Conservation (phyloP, 2,329 filamentous ascomycete genomes). For the Neospermospora avenae region DNA sequence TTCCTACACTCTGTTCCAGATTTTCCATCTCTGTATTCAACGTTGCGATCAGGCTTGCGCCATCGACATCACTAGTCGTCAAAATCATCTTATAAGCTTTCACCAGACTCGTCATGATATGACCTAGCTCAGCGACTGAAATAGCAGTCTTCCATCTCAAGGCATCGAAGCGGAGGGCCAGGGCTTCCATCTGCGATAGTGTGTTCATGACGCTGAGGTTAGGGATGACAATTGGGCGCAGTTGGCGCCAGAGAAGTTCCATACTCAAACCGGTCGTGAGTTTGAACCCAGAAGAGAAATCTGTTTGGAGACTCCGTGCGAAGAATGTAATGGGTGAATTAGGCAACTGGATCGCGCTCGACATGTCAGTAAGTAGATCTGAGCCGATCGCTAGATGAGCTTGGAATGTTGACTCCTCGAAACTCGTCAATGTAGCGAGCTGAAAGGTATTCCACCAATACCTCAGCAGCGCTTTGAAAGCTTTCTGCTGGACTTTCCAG, state of each 20-base stretch:
- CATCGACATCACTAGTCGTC: conserved; percentile 36
- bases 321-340: conserved; percentile 17
- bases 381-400: conserved; percentile 51
- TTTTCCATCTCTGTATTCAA: conserved; percentile 50
- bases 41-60: conserved; percentile 42
- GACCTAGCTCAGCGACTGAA: conserved; percentile 49
- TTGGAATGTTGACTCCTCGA: conserved; percentile 63
- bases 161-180: conserved; percentile 58
- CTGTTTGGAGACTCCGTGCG: conserved; percentile 44
- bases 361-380: conserved; percentile 21
- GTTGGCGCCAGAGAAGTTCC: conserved; percentile 71
- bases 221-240: conserved; percentile 61
- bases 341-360: not conserved
- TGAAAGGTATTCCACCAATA: conserved; percentile 54
- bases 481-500: conserved; percentile 38
- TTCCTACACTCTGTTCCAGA: conserved; percentile 46
- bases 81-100: conserved; percentile 56
- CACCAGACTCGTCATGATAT: conserved; percentile 52
- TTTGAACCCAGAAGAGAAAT: conserved; percentile 68
- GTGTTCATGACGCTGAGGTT: conserved; percentile 45
- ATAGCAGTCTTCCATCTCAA: conserved; percentile 57
- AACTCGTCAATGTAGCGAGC: conserved; percentile 44
- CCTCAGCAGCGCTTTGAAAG: conserved; percentile 44
- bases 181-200: conserved; percentile 49
- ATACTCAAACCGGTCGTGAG: conserved; percentile 74